These are phyloP conservation scores for Lactifluus piperatus DNA, from an alignment of 768 basidiomycete genomes.

Conservation along the genomic window DNA sequence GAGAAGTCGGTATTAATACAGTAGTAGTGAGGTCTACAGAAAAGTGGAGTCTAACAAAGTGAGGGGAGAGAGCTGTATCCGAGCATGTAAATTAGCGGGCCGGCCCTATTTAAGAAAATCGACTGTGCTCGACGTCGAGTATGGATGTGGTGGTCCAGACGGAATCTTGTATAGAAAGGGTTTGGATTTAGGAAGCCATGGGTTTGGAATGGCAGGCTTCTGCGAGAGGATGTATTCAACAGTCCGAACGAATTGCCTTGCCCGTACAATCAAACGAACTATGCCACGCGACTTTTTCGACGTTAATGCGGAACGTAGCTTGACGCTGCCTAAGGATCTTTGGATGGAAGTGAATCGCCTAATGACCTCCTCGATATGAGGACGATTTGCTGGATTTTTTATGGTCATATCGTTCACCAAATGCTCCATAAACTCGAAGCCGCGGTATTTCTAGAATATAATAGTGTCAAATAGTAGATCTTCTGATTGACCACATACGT, in stretches of 20 bases:
- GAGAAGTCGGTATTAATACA: no score
- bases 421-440: constrained; percentile 23
- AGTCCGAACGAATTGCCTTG: background rate
- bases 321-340: background rate
- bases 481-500: constrained; percentile 18
- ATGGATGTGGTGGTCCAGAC: no score
- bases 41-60: no score
- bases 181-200: no score
- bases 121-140: no score
- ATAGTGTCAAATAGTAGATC: background rate
- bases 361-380: constrained; percentile 19
- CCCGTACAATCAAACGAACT: background rate
- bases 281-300: background rate
- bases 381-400: constrained; percentile 23
- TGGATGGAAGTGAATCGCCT: background rate
- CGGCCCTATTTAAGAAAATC: no score
- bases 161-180: no score
- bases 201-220: background rate
- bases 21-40: no score
- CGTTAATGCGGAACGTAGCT: constrained; percentile 4
- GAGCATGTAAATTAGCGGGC: no score
- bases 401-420: constrained; percentile 25
- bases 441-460: constrained; percentile 18
- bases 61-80: no score
- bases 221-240: background rate